Evolutionary conservation across 2,329 filamentous ascomycete genomes (phyloP), one percentile per base, ranked within the genome.

Genomic region (Trichoderma atrobrunneum): DNA sequence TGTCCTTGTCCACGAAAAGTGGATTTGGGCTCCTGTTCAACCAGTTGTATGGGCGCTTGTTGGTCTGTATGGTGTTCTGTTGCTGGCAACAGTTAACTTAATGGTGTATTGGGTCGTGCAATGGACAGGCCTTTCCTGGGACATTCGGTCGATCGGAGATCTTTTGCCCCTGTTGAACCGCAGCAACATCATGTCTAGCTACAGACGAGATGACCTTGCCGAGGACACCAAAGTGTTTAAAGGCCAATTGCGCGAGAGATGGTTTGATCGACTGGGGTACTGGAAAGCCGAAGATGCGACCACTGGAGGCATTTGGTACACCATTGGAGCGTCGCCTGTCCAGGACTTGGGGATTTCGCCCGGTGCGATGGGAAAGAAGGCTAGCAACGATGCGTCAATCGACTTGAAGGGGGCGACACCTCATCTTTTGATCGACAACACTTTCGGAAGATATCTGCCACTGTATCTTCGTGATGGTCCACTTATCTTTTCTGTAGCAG

Each of bases 91-190:
- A 1, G 74, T 73, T 34, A 72, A 79, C 18, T 79, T 95, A 11
- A 82, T 91, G 74, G 74, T 89, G n/a, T 91, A 89, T 74, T 93
- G 95, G 82, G 83, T 87, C 69, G 82, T 85, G 26, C 85, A 87
- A 34, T 87, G 86, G 76, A 97, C 94, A 0, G 94, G 94, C 0
- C 84, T 97, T 74, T 87, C 92, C 78, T 98, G 95, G 95, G 94
- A 97, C 78, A 88, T 94, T 3, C 87, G 91, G 60, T 95, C 91
- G 28, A 84, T 98, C 8, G 95, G 93, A 3, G 94, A 98, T 78
- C 84, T 97, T 48, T 87, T 96, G 57, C 89, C 91, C 1, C 85
- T 98, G 12, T 86, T 97, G 30, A 91, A 93, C 74, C 89, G 92
- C 73, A 95, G 93, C 74, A 97, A 97, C 80, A 89, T 91, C 21